Conservation (phyloP, 2,329 filamentous ascomycete species). For the Trichoderma sp. region DNA sequence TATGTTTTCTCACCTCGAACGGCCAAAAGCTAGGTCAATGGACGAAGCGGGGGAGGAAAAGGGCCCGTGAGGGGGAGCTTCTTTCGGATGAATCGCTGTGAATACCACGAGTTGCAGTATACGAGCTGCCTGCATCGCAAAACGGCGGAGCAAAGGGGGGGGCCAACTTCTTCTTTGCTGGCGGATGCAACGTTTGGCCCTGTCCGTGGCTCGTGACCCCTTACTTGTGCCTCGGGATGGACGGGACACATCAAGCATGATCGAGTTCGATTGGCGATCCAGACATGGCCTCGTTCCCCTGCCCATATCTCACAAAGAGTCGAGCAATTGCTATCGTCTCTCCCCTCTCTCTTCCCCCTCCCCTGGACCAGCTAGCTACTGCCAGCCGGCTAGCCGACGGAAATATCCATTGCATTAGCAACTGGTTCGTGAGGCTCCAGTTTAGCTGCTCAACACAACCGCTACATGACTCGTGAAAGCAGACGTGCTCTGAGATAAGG, state of each 20-base stretch:
- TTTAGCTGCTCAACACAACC: not conserved
- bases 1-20: not conserved
- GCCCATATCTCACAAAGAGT: not conserved
- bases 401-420: slow-evolving; percentile 1
- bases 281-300: not conserved
- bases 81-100: not conserved
- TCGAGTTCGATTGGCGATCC: not conserved
- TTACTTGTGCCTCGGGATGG: not conserved
- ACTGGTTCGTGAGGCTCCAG: not conserved
- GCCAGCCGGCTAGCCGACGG: not conserved
- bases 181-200: not conserved
- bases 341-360: not conserved
- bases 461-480: slow-evolving; percentile 5
- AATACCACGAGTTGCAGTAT: not conserved
- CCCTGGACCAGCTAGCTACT: not conserved
- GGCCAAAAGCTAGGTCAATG: not conserved
- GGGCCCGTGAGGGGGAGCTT: not conserved
- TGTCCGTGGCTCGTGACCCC: slow-evolving; percentile 7
- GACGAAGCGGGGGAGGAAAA: not conserved
- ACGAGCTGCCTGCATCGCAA: not conserved
- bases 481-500: not conserved
- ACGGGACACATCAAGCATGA: not conserved
- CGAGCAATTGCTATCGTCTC: not conserved
- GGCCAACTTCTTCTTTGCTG: not conserved
- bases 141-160: not conserved